phyloP scores from a whole-genome alignment of 192 early-diverging fungal genomes.

The Lobosporangium transversale region DNA sequence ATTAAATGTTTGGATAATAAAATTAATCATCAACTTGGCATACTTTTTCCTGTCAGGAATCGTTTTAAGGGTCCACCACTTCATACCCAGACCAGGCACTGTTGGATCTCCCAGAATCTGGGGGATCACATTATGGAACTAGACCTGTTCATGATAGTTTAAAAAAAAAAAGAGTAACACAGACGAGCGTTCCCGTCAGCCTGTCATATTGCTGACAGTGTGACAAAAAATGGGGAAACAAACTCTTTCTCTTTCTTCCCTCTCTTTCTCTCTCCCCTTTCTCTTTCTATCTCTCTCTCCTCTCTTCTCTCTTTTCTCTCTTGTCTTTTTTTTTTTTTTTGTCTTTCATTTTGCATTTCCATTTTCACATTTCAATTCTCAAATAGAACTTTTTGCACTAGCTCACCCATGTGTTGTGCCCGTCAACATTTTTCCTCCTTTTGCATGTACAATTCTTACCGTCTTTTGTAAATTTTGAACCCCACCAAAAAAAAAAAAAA shows the following conservation, averaged over 20 bases:
- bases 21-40: no score
- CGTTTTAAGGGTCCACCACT: neutral
- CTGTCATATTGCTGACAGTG: neutral
- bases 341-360: neutral
- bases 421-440: no score
- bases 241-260: neutral
- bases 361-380: no score
- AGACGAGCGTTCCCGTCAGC: neutral
- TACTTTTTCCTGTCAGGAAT: neutral
- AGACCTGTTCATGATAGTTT: neutral
- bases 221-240: neutral
- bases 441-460: no score
- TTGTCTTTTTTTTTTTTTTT: neutral
- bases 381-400: no score
- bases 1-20: no score
- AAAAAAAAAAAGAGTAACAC: slow-evolving; percentile 1
- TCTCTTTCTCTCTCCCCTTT: neutral
- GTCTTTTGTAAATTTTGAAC: no score
- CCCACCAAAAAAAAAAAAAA: no score
- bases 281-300: slow-evolving; percentile 3
- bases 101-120: no score
- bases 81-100: no score
- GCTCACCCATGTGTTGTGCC: no score
- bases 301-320: neutral
- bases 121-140: no score